Percentiles rank a stretch among this genome's conserved stretches.
Conservation (phyloP, 2,329 filamentous ascomycete genomes). For the Zasmidium angulare region DNA sequence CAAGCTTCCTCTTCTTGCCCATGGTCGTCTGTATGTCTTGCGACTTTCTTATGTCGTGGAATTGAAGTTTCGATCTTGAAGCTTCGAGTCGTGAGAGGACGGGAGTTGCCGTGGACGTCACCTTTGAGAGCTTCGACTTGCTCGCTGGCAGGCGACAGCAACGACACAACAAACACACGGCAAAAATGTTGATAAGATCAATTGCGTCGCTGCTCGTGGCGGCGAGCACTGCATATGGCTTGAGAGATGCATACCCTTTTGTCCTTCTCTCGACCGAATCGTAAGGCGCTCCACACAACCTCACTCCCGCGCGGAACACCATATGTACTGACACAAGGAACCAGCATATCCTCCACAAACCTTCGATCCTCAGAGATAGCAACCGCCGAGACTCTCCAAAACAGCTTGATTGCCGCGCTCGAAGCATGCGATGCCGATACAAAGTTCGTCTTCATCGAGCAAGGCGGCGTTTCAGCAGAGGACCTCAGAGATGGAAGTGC, state of each 20-base stretch:
- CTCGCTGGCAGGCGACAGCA: constrained; percentile 5
- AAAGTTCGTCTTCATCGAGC: constrained; percentile 72
- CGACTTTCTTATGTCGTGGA: neutral
- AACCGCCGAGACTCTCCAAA: constrained; percentile 26
- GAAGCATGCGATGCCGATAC: constrained; percentile 42
- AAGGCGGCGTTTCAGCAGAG: constrained; percentile 69
- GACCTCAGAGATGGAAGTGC: constrained; percentile 58
- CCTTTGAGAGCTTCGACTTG: neutral
- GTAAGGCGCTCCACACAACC: constrained; percentile 53
- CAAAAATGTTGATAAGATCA: constrained; percentile 18
- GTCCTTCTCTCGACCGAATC: constrained; percentile 80
- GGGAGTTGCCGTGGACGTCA: constrained; percentile 3
- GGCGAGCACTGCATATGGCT: constrained; percentile 59
- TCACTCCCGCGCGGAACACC: constrained; percentile 22
- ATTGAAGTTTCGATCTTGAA: neutral
- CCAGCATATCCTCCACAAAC: constrained; percentile 14
- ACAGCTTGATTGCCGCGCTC: constrained; percentile 41
- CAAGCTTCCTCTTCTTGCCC: constrained; percentile 14
- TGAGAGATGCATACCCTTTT: constrained; percentile 62
- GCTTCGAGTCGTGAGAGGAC: neutral
- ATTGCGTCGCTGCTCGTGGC: constrained; percentile 25
- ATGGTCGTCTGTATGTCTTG: constrained; percentile 8
- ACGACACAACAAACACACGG: neutral
- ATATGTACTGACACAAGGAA: constrained; percentile 5
- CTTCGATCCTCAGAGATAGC: constrained; percentile 29